Conservation (phyloP, 2,329 filamentous ascomycete species). For the Epichloe elymi region DNA sequence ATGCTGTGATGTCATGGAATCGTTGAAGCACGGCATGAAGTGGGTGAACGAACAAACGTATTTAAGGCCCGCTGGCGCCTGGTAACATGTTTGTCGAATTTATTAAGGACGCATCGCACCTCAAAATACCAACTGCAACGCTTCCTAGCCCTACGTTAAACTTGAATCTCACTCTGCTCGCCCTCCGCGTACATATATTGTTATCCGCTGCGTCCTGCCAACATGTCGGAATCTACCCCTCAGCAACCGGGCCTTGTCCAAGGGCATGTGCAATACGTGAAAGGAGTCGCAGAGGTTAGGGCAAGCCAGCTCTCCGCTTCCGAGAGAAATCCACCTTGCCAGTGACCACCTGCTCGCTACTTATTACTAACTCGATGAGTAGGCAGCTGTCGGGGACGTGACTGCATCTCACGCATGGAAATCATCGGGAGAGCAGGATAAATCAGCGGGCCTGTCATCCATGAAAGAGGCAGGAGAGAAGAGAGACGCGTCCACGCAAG, state of each 20-base stretch:
- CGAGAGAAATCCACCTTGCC: no score
- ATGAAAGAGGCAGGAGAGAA: conserved; percentile 49
- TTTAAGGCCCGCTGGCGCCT: conserved; percentile 13
- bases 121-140: no score
- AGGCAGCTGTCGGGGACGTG: conserved; percentile 47
- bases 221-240: conserved; percentile 1
- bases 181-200: no score
- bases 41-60: background rate
- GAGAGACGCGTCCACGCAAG: conserved; percentile 37
- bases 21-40: conserved; percentile 5
- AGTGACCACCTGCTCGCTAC: no score
- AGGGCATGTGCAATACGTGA: conserved; percentile 54
- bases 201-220: background rate
- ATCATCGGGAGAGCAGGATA: conserved; percentile 49
- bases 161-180: no score
- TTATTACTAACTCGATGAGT: background rate
- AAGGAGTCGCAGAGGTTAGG: conserved; percentile 51
- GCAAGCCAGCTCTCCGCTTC: background rate
- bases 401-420: conserved; percentile 53
- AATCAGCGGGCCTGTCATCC: conserved; percentile 44
- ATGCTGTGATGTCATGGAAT: conserved; percentile 5
- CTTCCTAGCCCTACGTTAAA: no score
- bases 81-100: conserved; percentile 1
- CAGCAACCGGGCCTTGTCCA: conserved; percentile 46
- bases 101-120: background rate